These are phyloP conservation scores for Fusarium dimerum DNA, from an alignment of 2,329 filamentous ascomycete species.

Conservation along the genomic window DNA sequence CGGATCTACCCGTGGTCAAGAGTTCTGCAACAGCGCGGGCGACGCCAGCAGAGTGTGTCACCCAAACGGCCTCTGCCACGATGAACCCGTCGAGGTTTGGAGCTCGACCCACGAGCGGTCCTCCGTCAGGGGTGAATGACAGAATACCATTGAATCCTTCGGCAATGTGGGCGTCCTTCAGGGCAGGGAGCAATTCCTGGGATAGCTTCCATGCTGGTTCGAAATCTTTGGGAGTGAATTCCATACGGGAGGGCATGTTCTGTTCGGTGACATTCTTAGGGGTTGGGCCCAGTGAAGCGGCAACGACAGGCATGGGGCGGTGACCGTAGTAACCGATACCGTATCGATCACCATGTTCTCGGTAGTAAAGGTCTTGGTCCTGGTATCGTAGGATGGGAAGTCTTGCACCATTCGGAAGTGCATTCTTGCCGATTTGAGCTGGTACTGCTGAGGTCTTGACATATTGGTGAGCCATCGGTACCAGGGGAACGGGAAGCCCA, in stretches of 20 bases:
- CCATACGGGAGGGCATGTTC: slow-evolving; percentile 63
- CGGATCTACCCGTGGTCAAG: slow-evolving; percentile 55
- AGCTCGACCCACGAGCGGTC: slow-evolving; percentile 58
- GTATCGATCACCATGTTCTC: slow-evolving; percentile 62
- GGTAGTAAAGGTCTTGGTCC: slow-evolving; percentile 65
- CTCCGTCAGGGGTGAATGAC: slow-evolving; percentile 66
- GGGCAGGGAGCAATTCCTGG: slow-evolving; percentile 53
- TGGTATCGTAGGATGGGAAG: slow-evolving; percentile 64
- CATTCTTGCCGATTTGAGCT: slow-evolving; percentile 37
- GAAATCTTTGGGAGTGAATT: slow-evolving; percentile 62
- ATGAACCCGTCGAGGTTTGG: slow-evolving; percentile 62
- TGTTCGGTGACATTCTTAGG: slow-evolving; percentile 55
- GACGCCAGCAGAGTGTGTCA: slow-evolving; percentile 65
- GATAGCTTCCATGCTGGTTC: slow-evolving; percentile 60
- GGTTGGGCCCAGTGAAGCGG: slow-evolving; percentile 54
- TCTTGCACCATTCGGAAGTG: slow-evolving; percentile 47
- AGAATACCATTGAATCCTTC: slow-evolving; percentile 68
- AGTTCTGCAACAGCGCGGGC: slow-evolving; percentile 61
- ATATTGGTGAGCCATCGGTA: slow-evolving; percentile 65
- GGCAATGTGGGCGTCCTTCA: slow-evolving; percentile 51
- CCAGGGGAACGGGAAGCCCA: slow-evolving; percentile 56
- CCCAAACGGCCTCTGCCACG: slow-evolving; percentile 67
- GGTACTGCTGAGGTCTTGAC: slow-evolving; percentile 60
- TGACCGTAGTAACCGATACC: slow-evolving; percentile 68
- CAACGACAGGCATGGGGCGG: slow-evolving; percentile 60